A percentile compares a stretch with the other conserved stretches of the same genome.
Evolutionary conservation across 768 basidiomycete species (phyloP).

Genomic region (Tulasnella sp.): DNA sequence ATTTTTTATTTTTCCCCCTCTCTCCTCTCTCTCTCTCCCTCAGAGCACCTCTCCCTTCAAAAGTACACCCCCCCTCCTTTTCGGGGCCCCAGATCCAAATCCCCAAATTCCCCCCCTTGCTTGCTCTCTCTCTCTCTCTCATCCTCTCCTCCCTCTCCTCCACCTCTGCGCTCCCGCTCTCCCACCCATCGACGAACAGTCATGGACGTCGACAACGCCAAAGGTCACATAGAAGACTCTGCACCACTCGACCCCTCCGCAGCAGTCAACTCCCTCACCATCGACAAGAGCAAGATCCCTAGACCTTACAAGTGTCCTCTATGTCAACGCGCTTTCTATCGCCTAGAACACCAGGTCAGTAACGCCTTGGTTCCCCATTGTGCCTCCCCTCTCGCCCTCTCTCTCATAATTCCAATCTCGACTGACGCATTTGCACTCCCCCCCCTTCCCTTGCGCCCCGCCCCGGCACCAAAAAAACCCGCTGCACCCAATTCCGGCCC

Average conservation of each 20-base stretch:
- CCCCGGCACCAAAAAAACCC: background rate
- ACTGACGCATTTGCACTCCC: conserved; percentile 29
- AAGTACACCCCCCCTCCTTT: background rate
- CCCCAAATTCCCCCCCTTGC: background rate
- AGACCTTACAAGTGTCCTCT: conserved; percentile 96
- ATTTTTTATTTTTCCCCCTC: conserved; percentile 1
- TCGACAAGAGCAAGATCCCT: conserved; percentile 49
- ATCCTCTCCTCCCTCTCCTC: background rate
- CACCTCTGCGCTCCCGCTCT: background rate
- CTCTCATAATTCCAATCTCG: conserved; percentile 26
- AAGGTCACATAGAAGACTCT: background rate
- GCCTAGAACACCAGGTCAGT: conserved; percentile 90
- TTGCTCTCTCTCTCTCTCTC: background rate
- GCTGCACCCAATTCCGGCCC: too few relatives aligned
- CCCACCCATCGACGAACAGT: background rate
- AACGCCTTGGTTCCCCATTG: background rate
- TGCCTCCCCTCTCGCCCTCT: conserved; percentile 2
- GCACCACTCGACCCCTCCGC: background rate
- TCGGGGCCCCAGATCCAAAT: conserved; percentile 9
- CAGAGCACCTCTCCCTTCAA: background rate
- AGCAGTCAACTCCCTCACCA: conserved; percentile 32
- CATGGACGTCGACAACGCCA: background rate
- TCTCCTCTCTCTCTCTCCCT: background rate
- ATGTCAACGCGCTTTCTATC: conserved; percentile 92
- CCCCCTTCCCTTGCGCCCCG: conserved; percentile 6